These are phyloP conservation scores for Ploettnerulaceae sp. DNA, from an alignment of 2,329 filamentous ascomycete genomes.

Conservation along the genomic window DNA sequence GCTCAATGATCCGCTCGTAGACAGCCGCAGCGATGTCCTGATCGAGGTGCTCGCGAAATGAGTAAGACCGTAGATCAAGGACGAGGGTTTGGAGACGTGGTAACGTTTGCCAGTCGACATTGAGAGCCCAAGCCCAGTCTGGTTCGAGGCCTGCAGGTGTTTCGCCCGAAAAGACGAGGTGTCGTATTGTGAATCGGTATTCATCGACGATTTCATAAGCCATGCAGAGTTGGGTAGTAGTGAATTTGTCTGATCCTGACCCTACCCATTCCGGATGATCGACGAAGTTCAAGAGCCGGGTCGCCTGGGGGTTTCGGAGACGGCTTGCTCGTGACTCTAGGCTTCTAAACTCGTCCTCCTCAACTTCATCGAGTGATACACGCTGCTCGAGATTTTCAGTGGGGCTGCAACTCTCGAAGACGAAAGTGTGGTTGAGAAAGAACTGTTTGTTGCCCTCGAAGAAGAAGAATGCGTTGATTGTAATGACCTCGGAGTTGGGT, in stretches of 20 bases:
- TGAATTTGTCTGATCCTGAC: background rate
- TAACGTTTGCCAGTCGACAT: conserved; percentile 11
- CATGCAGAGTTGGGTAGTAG: background rate
- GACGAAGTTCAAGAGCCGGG: conserved; percentile 8
- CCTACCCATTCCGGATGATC: conserved; percentile 3
- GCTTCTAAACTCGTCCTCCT: background rate
- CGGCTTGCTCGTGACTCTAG: no score
- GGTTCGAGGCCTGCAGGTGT: background rate
- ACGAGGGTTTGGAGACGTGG: conserved; percentile 10
- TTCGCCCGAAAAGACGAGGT: conserved; percentile 3
- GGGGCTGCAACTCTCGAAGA: background rate
- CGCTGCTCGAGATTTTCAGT: no score
- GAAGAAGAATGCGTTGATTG: background rate
- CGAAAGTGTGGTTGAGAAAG: conserved; percentile 7
- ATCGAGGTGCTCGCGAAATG: background rate
- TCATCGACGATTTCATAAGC: background rate
- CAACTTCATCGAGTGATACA: no score
- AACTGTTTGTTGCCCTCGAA: conserved; percentile 7
- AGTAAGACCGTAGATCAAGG: conserved; percentile 11
- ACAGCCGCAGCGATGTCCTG: background rate
- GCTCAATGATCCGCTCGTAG: no score
- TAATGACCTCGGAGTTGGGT: background rate
- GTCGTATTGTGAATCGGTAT: conserved; percentile 4
- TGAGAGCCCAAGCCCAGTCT: conserved; percentile 14
- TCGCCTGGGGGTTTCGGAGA: background rate